phyloP scores from a whole-genome alignment of 192 early-diverging fungal genomes.

The Coemansia sp. region DNA sequence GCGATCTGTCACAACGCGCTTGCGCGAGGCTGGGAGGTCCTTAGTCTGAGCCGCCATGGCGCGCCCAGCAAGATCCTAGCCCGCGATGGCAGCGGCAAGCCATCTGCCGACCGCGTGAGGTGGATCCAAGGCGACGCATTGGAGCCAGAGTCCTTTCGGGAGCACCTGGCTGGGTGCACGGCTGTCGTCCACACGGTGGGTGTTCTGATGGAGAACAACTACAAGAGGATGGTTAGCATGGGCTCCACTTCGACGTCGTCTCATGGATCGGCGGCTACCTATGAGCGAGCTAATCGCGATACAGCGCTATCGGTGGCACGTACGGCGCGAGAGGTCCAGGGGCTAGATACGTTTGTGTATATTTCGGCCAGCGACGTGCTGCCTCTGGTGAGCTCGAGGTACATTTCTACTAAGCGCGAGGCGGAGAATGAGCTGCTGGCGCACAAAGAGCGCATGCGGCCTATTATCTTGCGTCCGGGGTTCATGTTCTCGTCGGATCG shows the following conservation, averaged over 20 bases:
- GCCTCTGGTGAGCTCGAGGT: constrained; percentile 65
- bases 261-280: constrained; percentile 48
- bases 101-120: constrained; percentile 29
- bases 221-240: constrained; percentile 62
- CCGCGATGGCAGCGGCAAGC: not conserved
- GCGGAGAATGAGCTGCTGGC: constrained; percentile 64
- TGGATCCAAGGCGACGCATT: constrained; percentile 70
- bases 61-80: constrained; percentile 22
- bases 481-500: constrained; percentile 66
- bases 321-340: constrained; percentile 49
- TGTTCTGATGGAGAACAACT: constrained; percentile 69
- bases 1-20: constrained; percentile 53
- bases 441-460: constrained; percentile 45
- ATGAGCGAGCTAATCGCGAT: constrained; percentile 71
- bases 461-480: constrained; percentile 62
- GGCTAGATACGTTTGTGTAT: constrained; percentile 64
- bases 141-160: constrained; percentile 61
- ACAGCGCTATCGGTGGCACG: constrained; percentile 66
- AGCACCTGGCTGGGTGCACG: constrained; percentile 58
- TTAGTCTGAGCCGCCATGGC: constrained; percentile 58
- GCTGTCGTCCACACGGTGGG: constrained; percentile 77
- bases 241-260: constrained; percentile 14
- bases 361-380: constrained; percentile 69
- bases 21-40: constrained; percentile 52
- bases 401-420: constrained; percentile 77